Evolutionary conservation across 805 yeast species (phyloP).

Genomic region (Lipomyces lipofer): DNA sequence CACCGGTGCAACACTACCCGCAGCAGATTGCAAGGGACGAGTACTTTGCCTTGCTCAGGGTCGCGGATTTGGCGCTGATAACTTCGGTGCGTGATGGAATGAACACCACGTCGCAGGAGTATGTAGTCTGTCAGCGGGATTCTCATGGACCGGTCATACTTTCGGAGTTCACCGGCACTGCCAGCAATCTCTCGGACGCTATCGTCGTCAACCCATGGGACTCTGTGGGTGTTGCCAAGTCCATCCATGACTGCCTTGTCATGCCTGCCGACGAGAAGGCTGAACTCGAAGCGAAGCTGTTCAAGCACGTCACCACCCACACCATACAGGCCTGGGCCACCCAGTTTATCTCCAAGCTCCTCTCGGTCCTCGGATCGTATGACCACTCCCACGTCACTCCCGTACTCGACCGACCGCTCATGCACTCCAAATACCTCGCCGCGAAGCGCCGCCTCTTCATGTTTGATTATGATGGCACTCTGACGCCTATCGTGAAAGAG

Average conservation of each 20-base stretch:
- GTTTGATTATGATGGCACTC: slow-evolving; percentile 96
- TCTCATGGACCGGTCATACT: slow-evolving; percentile 73
- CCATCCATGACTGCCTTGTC: slow-evolving; percentile 67
- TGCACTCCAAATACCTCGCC: slow-evolving; percentile 58
- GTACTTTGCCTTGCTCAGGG: slow-evolving; percentile 81
- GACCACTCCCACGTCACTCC: slow-evolving; percentile 68
- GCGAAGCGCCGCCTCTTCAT: slow-evolving; percentile 74
- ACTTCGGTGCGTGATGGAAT: slow-evolving; percentile 94
- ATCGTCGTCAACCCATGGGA: slow-evolving; percentile 96
- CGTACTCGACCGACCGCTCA: slow-evolving; percentile 68
- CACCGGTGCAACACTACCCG: slow-evolving; percentile 92
- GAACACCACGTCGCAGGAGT: slow-evolving; percentile 93
- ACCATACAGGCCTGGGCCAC: slow-evolving; percentile 80
- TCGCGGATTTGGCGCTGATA: slow-evolving; percentile 85
- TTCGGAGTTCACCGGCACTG: slow-evolving; percentile 93
- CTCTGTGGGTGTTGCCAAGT: slow-evolving; percentile 84
- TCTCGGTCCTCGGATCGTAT: slow-evolving; percentile 40
- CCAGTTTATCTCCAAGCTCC: slow-evolving; percentile 28
- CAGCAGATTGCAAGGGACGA: slow-evolving; percentile 86
- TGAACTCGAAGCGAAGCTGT: slow-evolving; percentile 54
- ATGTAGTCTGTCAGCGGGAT: slow-evolving; percentile 79
- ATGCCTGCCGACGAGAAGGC: slow-evolving; percentile 52
- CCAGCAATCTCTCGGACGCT: slow-evolving; percentile 47
- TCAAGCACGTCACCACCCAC: slow-evolving; percentile 62
- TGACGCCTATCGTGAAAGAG: slow-evolving; percentile 93